Evolutionary conservation across 306 rosid genomes (phyloP), one percentile per base, ranked within the genome.

Genomic region (Medicago truncatula): DNA sequence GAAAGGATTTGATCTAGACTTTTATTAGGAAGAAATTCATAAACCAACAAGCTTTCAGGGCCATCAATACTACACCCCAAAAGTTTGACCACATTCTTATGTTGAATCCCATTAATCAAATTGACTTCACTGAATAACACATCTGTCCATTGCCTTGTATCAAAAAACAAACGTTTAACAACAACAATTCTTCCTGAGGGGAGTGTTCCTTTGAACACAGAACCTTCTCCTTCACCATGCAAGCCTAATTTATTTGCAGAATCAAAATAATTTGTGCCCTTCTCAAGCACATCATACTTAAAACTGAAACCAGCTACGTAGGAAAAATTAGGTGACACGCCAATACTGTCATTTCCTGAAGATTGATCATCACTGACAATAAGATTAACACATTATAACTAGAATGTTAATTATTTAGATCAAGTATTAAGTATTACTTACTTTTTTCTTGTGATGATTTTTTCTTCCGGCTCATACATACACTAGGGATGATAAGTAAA

Each of bases 21-120:
- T 76, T 71, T 83, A 76, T 81, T 71, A 50, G 95, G 85, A 38
- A 88, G 74, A 36, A 76, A 92, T 77, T 92, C 96, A 73, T 89
- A 89, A 52, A 92, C 88, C 41, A 89, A 87, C 11, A 89, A 88
- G 77, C 90, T 86, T 81, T 89, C 96, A 4, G 93, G 91, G 57
- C 93, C 96, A 73, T 88, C 92, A 83, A 85, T 80, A 83, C 93
- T 88, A 83, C 91, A 89, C 12, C 96, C 96, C 69, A 92, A 58
- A 56, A 89, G 91, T 78, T 70, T 78, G 20, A 86, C 91, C 25
- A 89, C 83, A 71, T 89, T 89, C 85, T 85, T 88, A 80, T 83
- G 92, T 50, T 82, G 75, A 78, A 83, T 85, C 11, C 87, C 88
- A 23, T 73, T 84, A 13, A 88, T 83, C 69, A 85, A 82, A 74